Base-by-base conservation (phyloP, 306 rosid genomes). In the Quillaja saponaria region DNA sequence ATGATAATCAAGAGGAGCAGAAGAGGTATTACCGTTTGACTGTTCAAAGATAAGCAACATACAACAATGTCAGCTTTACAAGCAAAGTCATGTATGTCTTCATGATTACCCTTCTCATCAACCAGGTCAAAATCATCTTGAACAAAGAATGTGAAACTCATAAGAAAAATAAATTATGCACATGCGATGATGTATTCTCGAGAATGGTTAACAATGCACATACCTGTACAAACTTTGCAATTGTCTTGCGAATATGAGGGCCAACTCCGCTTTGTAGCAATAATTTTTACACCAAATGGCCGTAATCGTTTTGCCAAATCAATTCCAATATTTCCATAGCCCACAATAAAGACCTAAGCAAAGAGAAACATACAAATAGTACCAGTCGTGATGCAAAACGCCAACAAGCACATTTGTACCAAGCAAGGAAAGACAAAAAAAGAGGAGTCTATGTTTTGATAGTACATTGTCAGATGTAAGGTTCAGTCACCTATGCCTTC, bases 201-300 rank as follows among this genome's bases (percentile, higher is more conserved):
- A 61, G 48, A 46, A 33, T 28, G 25, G 53, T 17, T 18, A 71
- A 47, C 46, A 62, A 71, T 34, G 45, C 51, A 50, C 47, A 63
- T 68, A 61, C 76, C 51, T 63, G 80, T 79, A 56, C 72, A 59
- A 68, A 49, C 51, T 46, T 65, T 69, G 57, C 57, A 52, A 53
- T 78, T 38, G 15, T 62, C 17, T 14, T 55, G 39, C 16, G 58
- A 67, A 63, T 68, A 47, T 52, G 82, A 67, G 46, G 56, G 61
- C 98, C 98, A 91, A 51, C 83, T 88, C 62, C 96, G 78, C 78
- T 91, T 91, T 41, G 95, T 84, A 40, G 96, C 98, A 69, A 88
- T 82, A 60, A 91, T 75, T 81, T 81, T 82, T 15, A 91, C 98
- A 66, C 95, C 96, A 66, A 91, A 91, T 15, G 95, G 90, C 38